A percentile compares a stretch with the other conserved stretches of the same genome.
Evolutionary conservation across 352 stramenopile species (phyloP).

Genomic region (Phytophthora brassicae): DNA sequence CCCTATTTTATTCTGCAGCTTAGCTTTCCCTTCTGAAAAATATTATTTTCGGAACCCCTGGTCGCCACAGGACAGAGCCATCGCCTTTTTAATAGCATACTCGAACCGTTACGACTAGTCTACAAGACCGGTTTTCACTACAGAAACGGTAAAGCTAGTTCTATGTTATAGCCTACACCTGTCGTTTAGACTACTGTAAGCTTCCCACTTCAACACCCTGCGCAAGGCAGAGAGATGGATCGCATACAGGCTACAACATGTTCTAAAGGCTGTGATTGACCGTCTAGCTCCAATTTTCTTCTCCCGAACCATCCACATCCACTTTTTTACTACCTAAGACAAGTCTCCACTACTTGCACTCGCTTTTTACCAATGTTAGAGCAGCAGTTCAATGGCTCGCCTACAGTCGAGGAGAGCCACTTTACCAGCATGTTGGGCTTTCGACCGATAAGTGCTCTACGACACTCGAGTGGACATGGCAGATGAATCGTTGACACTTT

Average conservation of each 20-base stretch:
- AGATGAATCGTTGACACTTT: constrained; percentile 33
- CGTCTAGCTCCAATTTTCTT: not conserved
- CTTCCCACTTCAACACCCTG: constrained; percentile 23
- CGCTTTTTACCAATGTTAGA: constrained; percentile 18
- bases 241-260: not conserved
- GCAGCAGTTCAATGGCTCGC: constrained; percentile 1
- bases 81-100: constrained; percentile 4
- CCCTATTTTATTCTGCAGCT: too few species aligned
- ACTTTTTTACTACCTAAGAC: constrained; percentile 10
- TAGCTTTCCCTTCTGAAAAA: too few species aligned
- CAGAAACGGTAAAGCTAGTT: not conserved
- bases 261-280: not conserved
- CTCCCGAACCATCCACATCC: not conserved
- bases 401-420: constrained; percentile 4
- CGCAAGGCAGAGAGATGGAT: constrained; percentile 20
- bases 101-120: not conserved
- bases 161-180: not conserved
- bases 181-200: not conserved
- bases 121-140: not conserved
- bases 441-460: constrained; percentile 29
- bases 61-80: not conserved
- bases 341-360: constrained; percentile 1
- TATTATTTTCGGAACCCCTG: too few species aligned
- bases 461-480: constrained; percentile 22
- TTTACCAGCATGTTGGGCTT: constrained; percentile 20